Base-by-base conservation (phyloP, 2,329 filamentous ascomycete species). In the Daldinia sp. region DNA sequence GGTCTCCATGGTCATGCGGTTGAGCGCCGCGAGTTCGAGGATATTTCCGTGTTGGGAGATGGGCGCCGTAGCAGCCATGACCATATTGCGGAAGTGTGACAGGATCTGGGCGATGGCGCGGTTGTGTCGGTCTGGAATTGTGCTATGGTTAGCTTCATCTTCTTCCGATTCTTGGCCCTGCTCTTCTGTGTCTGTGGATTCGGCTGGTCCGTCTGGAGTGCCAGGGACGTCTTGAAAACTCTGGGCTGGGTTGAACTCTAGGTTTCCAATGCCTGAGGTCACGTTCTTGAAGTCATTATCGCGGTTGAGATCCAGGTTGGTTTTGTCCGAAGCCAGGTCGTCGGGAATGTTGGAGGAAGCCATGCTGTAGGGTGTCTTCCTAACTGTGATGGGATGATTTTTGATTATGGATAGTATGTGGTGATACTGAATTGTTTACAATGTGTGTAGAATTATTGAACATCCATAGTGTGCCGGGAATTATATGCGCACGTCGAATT, bases 41-140 rank as follows among this genome's bases (percentile, higher is more conserved):
- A 76, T 69, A 10, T 74, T 74, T 34, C 74, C 75, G 27, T 70
- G 70, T 58, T 74, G 68, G 21, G 75, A 71, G 15, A 81, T 72
- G 7, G 73, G 73, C 32, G 72, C 73, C 8, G 78, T 76, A 34
- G 76, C 76, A 10, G 74, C 74, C 21, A 70, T 64, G n/a, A 83
- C 71, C 30, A 84, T 73, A 58, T 79, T 78, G 58, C 77, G 75
- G 66, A 81, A 83, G 52, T 77, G 78, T 5, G 75, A 75, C 29
- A 84, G 75, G 61, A 83, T 76, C 30, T 76, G 75, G 43, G 82
- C 82, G 15, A 83, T 76, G 39, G 77, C 74, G 52, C 75, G 76
- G 32, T 82, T 74, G 63, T 83, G 77, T 30, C 80, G 78, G 58
- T 84, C 82, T 83, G 71, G 7, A 9, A 69, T 19, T 13, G 7